Base-by-base conservation (phyloP, 2,329 filamentous ascomycete species). In the Cladophialophora yegresii region DNA sequence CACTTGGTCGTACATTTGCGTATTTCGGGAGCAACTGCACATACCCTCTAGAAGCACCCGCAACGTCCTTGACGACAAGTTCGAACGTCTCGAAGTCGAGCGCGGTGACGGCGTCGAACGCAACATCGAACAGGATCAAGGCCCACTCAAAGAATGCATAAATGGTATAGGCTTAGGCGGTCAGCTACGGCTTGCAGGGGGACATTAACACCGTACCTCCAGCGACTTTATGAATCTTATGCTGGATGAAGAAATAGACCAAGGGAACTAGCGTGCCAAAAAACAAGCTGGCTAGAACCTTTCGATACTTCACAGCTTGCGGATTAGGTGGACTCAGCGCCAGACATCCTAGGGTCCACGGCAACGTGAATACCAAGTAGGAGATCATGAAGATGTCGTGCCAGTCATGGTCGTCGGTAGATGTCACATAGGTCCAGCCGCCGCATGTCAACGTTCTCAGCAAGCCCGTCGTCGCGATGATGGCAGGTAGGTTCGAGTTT, bases 321-420 rank as follows among this genome's bases (percentile, higher is more conserved):
- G 88, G 84, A 75, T 97, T 96, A 62, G 88, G 87, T 10, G 93
- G 92, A 77, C 93, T 97, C 58, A 98, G 80, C 4, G 89, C 87
- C 67, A 98, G 85, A 77, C 93, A 97, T 55, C 95, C 95, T 54
- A 92, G 77, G 1, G 93, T 99, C 95, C 95, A 99, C 1, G 95
- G 95, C 60, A 99, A 82, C 2, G 95, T 98, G 36, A 92, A 90
- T 53, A 99, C 89, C 62, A 99, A 83, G 77, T 99, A 99, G 13
- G 92, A 96, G 71, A 99, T 97, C 95, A 99, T 99, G 77, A 99
- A 93, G 68, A 98, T 93, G 74, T 99, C 95, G 77, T 99, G 95
- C 93, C 92, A 98, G 78, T 96, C 88, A 77, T 99, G 95, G 76
- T 98, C 92, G 76, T 99, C 95, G 50, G 95, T 99, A 67, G 95